Evolutionary conservation across 23 red algal species (phyloP), one percentile per base, ranked within the genome.

Genomic region (Gracilariopsis chorda): DNA sequence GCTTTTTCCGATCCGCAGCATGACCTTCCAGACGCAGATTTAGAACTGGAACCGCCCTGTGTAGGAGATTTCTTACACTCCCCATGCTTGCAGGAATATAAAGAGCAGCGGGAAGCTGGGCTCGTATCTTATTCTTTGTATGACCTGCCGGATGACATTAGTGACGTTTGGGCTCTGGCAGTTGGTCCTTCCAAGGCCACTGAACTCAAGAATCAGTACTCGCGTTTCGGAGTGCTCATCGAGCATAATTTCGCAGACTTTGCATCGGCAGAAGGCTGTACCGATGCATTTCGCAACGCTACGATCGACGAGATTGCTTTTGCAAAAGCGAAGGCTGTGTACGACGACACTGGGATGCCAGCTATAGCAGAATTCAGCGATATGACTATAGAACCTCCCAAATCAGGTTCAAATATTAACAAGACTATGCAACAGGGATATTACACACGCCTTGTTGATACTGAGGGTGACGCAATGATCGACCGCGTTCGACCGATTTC

Each of bases 401-500:
- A 81, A 61, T 80, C 65, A 11, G 40, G 71, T 21, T 47, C 69
- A 17, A 49, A 57, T 20, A 58, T 93, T 11, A 93, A 84, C 59
- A 93, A 93, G 81, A 39, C 48, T 27, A 48, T 84, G 48, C 78
- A 93, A 59, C 79, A 83, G 23, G 92, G 92, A 27, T 94, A 88
- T 44, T 80, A 80, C 41, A 88, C 92, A 0, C 70, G 92, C 10
- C 69, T 77, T 25, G 75, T 94, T 42, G 81, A 77, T 7, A 80
- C 16, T 8, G 73, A 89, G 67, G 88, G 61, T 1, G 80, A 95
- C 61, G 20, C 45, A n/a, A 87, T 95, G 83, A 80, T 96, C 48
- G 88, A 91, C 30, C 71, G 65, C 27, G 82, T 96, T 43, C 79
- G 78, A 32, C 89, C 94, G 28, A 88, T 92, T 39, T 96, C 94